These are phyloP conservation scores for Pythium oligandrum DNA, from an alignment of 352 stramenopile species.

Conservation along the genomic window DNA sequence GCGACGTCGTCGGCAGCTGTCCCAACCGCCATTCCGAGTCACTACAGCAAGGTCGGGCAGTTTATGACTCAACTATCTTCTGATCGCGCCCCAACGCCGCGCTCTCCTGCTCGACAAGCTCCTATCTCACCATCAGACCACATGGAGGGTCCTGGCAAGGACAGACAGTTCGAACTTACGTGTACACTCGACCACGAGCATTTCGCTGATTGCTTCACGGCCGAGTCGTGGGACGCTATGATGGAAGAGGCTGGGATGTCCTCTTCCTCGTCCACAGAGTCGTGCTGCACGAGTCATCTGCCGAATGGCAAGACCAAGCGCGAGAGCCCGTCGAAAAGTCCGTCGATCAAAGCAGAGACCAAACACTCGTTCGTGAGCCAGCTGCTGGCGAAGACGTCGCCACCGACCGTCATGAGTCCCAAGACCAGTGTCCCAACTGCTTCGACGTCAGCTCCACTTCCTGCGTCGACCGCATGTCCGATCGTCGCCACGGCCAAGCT, in stretches of 20 bases:
- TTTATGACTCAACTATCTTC: too few species aligned
- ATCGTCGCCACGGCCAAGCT: slow-evolving; percentile 28
- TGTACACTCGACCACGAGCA: slow-evolving; percentile 59
- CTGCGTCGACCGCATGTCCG: slow-evolving; percentile 4
- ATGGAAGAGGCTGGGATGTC: background rate
- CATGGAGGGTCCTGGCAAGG: slow-evolving; percentile 10
- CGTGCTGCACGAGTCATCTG: slow-evolving; percentile 15
- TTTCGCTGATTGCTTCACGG: slow-evolving; percentile 41
- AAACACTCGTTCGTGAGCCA: too few species aligned
- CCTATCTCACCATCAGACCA: slow-evolving; percentile 19
- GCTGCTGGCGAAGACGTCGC: too few species aligned
- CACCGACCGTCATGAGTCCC: too few species aligned
- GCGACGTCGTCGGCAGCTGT: background rate
- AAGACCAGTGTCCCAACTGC: too few species aligned
- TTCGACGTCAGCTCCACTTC: too few species aligned
- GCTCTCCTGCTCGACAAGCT: background rate
- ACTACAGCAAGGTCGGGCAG: too few species aligned
- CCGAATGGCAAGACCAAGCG: slow-evolving; percentile 1
- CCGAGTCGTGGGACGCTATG: slow-evolving; percentile 34
- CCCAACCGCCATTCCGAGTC: too few species aligned
- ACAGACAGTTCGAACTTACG: slow-evolving; percentile 41
- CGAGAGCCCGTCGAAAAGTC: too few species aligned
- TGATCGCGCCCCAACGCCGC: too few species aligned
- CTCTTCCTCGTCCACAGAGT: slow-evolving; percentile 15
- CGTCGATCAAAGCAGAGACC: too few species aligned